Conservation (phyloP, 805 yeast genomes). For the Teunomyces aglyptinius region DNA sequence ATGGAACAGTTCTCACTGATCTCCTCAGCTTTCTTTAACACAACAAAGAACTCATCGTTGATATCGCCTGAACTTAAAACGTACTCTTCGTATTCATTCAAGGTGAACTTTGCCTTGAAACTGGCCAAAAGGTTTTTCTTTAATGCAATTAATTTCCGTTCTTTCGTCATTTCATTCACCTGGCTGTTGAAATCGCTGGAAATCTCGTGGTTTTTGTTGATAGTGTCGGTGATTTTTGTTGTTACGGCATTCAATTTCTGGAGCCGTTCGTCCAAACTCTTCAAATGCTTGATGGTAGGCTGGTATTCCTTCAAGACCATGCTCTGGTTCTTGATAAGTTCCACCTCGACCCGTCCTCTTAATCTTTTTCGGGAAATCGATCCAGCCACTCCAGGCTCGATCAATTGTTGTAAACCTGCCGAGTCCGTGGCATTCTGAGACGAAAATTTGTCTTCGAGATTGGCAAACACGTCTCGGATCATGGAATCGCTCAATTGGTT, state of each 20-base stretch:
- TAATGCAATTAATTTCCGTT: constrained; percentile 35
- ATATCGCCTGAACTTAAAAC: constrained; percentile 48
- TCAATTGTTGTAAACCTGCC: constrained; percentile 28
- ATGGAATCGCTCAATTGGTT: constrained; percentile 35
- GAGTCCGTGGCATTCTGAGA: constrained; percentile 20
- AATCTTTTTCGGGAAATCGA: constrained; percentile 59
- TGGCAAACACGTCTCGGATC: constrained; percentile 32
- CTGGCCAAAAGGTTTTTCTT: constrained; percentile 52
- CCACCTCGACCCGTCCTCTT: constrained; percentile 59
- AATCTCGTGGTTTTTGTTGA: constrained; percentile 24
- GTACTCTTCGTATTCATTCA: constrained; percentile 71
- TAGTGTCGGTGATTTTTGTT: constrained; percentile 40
- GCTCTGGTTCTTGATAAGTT: constrained; percentile 54
- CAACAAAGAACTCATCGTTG: constrained; percentile 55
- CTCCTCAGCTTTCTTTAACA: constrained; percentile 57
- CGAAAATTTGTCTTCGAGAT: constrained; percentile 26
- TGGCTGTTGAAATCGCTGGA: constrained; percentile 22
- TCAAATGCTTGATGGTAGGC: constrained; percentile 28
- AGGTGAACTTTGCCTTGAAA: constrained; percentile 61
- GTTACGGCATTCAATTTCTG: constrained; percentile 17
- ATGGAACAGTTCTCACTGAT: constrained; percentile 69
- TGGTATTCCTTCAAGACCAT: constrained; percentile 31
- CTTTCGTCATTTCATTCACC: constrained; percentile 25
- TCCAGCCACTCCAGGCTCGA: constrained; percentile 53
- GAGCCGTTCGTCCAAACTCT: constrained; percentile 17